Evolutionary conservation across 1,139 yeast genomes (phyloP).

Genomic region (Diutina pseudorugosa): DNA sequence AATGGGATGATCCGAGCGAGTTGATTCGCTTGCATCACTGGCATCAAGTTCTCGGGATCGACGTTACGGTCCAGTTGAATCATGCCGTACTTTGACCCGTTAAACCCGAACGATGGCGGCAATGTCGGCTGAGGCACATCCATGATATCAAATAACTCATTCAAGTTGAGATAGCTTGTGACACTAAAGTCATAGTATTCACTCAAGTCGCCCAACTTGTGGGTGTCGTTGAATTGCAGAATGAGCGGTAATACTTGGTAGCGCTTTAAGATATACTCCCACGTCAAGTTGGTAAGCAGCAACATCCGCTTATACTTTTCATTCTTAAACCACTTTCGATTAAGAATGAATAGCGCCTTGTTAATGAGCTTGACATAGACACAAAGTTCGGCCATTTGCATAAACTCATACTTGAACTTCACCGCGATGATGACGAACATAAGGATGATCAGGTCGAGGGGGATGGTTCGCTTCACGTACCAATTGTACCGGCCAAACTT

Average conservation of each 20-base stretch:
- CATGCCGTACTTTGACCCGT: not conserved
- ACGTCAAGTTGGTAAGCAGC: conserved; percentile 27
- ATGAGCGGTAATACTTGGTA: conserved; percentile 22
- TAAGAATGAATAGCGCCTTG: conserved; percentile 30
- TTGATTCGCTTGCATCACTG: not conserved
- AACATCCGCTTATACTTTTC: conserved; percentile 36
- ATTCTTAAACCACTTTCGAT: conserved; percentile 35
- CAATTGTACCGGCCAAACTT: conserved; percentile 43
- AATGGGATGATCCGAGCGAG: not conserved
- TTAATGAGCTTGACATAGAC: conserved; percentile 32
- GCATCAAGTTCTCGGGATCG: not conserved
- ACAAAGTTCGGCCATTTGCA: conserved; percentile 16
- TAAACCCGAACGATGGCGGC: not conserved
- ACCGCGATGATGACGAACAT: conserved; percentile 40
- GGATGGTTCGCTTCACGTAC: conserved; percentile 48
- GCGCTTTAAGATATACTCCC: conserved; percentile 32
- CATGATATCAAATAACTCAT: conserved; percentile 30
- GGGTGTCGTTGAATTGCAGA: conserved; percentile 9
- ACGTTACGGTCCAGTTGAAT: not conserved
- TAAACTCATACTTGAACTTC: conserved; percentile 36
- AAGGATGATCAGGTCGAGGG: conserved; percentile 46
- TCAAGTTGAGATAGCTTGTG: conserved; percentile 26
- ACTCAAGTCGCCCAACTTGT: conserved; percentile 7
- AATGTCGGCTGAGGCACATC: conserved; percentile 30
- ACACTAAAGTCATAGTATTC: conserved; percentile 32